Evolutionary conservation across 768 basidiomycete genomes (phyloP).

Genomic region (Mycena haematopus): DNA sequence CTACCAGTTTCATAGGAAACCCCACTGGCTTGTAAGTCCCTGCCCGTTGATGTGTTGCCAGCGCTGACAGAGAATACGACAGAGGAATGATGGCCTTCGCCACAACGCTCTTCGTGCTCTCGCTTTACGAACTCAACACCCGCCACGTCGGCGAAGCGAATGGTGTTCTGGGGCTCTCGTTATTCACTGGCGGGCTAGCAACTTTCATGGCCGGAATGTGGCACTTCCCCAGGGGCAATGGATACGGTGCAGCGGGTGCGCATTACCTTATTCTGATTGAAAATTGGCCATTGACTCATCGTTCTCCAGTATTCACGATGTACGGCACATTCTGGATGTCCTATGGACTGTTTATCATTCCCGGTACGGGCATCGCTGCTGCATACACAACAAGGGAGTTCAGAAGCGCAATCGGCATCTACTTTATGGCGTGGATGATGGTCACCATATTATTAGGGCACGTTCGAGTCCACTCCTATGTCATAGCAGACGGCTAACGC

Average conservation of each 20-base stretch:
- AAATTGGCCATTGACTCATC: constrained; percentile 10
- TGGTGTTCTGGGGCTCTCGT: constrained; percentile 65
- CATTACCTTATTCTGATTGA: background rate
- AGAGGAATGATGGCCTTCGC: constrained; percentile 65
- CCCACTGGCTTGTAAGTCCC: constrained; percentile 17
- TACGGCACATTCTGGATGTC: constrained; percentile 73
- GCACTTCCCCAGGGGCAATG: constrained; percentile 57
- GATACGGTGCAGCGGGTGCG: constrained; percentile 59
- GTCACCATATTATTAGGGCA: constrained; percentile 59
- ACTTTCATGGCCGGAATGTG: constrained; percentile 75
- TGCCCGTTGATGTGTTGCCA: constrained; percentile 7
- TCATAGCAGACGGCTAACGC: too few relatives aligned
- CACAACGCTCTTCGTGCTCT: constrained; percentile 62
- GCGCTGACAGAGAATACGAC: constrained; percentile 9
- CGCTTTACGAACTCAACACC: constrained; percentile 55
- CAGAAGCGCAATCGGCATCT: constrained; percentile 58
- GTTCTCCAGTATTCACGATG: constrained; percentile 56
- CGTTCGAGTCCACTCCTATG: too few relatives aligned
- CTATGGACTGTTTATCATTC: constrained; percentile 58
- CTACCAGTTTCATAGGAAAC: constrained; percentile 18
- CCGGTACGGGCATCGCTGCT: constrained; percentile 46
- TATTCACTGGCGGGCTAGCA: constrained; percentile 67
- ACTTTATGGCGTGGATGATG: constrained; percentile 61
- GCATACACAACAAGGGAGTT: constrained; percentile 48
- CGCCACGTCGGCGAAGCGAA: constrained; percentile 49